Evolutionary conservation across 495 filamentous ascomycete species (phyloP), one percentile per base, ranked within the genome.

Genomic region (Chaetomium fimeti): DNA sequence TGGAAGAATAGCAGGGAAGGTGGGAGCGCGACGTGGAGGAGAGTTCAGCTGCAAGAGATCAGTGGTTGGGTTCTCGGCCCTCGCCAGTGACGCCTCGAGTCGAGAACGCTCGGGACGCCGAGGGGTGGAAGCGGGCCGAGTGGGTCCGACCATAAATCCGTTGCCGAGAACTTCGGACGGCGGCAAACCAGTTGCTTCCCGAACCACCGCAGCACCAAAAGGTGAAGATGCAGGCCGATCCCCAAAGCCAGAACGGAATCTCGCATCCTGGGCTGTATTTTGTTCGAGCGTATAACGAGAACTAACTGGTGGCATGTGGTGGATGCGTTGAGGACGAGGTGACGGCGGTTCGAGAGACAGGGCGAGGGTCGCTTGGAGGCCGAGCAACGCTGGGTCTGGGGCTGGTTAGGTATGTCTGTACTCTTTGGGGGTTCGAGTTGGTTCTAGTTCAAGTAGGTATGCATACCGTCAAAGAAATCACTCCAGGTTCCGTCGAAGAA

Each of bases 381-480:
- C 63, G 22, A 61, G 22, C 29, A 54, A 27, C 15, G 5, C 25
- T 1, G 28, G 38, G 22, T 62, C 60, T 62, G 36, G 18, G 13
- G 25, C 2, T n/a, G 18, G 45, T 49, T 2, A 20, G 45, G n/a
- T 18, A 49, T 8, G n/a, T n/a, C n/a, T n/a, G n/a, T n/a, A n/a
- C n/a, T n/a, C n/a, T 24, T 3, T 11, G 40, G 18, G 13, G 40
- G 18, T 5, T 3, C 9, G 3, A 43, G 2, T 43, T 43, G 11
- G 11, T 18, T 16, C 13, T 6, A 18, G 40, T 43, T 43, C 40
- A 40, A 15, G 11, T 40, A 40, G 13, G 40, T 36, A 36, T 32
- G n/a, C 60, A 27, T 67, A 67, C 65, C 65, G 27, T 53, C 59
- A 18, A 56, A 16, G 36, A 63, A 67, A 24, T 63, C 65, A 38